Conservation (phyloP, 345 rosid species). For the Mangifera indica region DNA sequence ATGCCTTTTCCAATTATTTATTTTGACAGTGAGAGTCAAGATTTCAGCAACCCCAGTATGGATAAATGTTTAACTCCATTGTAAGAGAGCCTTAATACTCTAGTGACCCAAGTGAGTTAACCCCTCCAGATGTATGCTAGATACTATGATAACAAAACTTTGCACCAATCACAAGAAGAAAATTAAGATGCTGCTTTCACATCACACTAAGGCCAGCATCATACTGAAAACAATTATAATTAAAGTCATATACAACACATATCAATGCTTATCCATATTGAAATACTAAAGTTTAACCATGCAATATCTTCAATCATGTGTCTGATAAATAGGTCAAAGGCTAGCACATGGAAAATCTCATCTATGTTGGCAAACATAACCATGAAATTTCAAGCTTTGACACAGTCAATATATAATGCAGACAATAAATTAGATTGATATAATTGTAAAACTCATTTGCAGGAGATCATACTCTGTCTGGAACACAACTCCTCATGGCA, state of each 20-base stretch:
- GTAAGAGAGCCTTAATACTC: neutral
- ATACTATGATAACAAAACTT: neutral
- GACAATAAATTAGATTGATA: neutral
- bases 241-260: neutral
- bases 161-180: neutral
- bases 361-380: neutral
- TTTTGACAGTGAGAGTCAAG: neutral
- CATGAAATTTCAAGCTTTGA: neutral
- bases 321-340: neutral
- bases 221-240: neutral
- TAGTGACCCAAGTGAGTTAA: neutral
- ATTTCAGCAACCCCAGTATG: neutral
- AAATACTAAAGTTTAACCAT: neutral
- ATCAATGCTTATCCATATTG: neutral
- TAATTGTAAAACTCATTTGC: neutral
- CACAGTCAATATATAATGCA: neutral
- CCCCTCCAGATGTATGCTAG: neutral
- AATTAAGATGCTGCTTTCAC: neutral
- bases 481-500: slow-evolving; percentile 94
- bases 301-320: neutral
- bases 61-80: neutral
- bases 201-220: neutral
- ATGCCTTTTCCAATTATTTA: neutral
- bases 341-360: neutral
- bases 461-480: slow-evolving; percentile 59